Conservation (phyloP, 352 stramenopile species). For the Phytopythium ostracodes region DNA sequence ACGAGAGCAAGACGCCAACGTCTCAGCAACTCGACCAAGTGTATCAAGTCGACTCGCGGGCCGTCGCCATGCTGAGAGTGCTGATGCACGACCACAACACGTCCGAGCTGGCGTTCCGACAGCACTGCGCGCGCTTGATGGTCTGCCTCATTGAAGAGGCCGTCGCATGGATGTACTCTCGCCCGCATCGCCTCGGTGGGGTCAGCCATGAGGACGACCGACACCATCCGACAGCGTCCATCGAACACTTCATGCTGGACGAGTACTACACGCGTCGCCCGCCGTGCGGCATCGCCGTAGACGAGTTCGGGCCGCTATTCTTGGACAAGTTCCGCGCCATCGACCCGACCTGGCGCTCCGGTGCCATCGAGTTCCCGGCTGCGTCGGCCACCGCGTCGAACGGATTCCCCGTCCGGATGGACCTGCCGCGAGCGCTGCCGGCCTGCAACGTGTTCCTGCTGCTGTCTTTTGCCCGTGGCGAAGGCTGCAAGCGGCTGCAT, state of each 20-base stretch:
- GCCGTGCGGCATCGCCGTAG: neutral
- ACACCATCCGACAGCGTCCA: too few relatives aligned
- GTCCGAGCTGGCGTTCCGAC: neutral
- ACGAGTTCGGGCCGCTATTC: slow-evolving; percentile 3
- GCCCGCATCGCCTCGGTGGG: neutral
- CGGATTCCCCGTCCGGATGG: neutral
- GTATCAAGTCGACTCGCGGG: slow-evolving; percentile 13
- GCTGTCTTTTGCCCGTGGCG: slow-evolving; percentile 9
- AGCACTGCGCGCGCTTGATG: slow-evolving; percentile 4
- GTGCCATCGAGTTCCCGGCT: slow-evolving; percentile 1
- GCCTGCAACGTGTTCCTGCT: slow-evolving; percentile 11
- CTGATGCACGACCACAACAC: neutral
- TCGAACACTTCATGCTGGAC: slow-evolving; percentile 1
- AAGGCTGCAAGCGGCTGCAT: neutral
- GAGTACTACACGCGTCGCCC: neutral
- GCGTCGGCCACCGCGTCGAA: neutral
- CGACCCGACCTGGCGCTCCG: neutral
- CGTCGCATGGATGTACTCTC: slow-evolving; percentile 2
- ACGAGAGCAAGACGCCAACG: neutral
- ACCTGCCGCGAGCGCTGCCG: neutral
- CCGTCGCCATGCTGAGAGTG: neutral
- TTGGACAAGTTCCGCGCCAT: slow-evolving; percentile 3
- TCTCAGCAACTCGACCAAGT: slow-evolving; percentile 5
- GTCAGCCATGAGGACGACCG: neutral
- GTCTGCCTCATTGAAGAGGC: slow-evolving; percentile 3